Conservation (phyloP, 306 rosid genomes). For the Cicer cuneatum region DNA sequence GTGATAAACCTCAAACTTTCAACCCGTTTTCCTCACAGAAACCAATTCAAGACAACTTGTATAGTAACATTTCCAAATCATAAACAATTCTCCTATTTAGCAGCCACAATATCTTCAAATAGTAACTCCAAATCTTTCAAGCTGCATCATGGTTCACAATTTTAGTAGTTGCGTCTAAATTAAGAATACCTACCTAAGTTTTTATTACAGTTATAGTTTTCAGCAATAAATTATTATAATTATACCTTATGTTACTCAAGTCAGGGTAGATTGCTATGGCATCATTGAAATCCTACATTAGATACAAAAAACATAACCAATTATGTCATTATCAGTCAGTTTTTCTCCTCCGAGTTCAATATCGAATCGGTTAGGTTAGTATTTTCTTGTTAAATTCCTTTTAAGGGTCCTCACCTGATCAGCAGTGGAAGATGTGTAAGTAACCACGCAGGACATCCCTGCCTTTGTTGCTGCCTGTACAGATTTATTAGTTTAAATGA, state of each 20-base stretch:
- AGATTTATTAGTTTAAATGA: conserved; percentile 35
- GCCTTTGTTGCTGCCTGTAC: conserved; percentile 88
- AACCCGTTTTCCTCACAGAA: conserved; percentile 4
- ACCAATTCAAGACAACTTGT: conserved; percentile 6
- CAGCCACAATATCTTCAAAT: conserved; percentile 63
- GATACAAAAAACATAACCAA: conserved; percentile 29
- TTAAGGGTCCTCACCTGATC: conserved; percentile 61
- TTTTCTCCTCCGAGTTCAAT: conserved; percentile 4
- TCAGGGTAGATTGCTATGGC: conserved; percentile 87
- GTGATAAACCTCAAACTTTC: conserved; percentile 35
- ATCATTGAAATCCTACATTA: conserved; percentile 73
- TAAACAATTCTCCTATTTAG: conserved; percentile 51
- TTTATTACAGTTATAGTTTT: not conserved
- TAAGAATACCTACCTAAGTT: not conserved
- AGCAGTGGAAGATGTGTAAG: conserved; percentile 90
- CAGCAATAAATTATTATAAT: conserved; percentile 5
- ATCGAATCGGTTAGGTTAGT: not conserved
- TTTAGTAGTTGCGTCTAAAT: conserved; percentile 10
- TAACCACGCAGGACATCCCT: conserved; percentile 88
- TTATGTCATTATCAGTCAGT: conserved; percentile 19
- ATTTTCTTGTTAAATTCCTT: conserved; percentile 7
- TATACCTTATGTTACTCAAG: conserved; percentile 79
- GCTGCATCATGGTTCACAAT: conserved; percentile 55
- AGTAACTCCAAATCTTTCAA: conserved; percentile 79
- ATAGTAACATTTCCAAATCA: not conserved